phyloP scores from a whole-genome alignment of 176 grass and related monocot genomes.

The Hordeum marinum region DNA sequence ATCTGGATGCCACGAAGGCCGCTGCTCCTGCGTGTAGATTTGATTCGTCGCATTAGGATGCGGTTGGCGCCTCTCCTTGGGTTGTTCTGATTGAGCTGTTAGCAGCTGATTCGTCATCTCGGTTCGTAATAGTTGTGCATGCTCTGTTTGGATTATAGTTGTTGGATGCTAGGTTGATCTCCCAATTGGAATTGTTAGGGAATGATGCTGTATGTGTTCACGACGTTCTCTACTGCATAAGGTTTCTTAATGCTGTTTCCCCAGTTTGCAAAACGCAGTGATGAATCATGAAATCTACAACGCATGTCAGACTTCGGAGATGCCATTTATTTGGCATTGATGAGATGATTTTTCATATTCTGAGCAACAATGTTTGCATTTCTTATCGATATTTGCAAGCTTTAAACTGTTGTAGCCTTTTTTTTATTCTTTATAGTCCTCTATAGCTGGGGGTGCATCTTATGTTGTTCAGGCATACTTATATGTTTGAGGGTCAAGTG shows the following conservation, averaged over 20 bases:
- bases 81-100: too few relatives aligned
- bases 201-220: background rate
- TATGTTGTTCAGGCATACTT: background rate
- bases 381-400: background rate
- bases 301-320: slow-evolving; percentile 49
- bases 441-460: too few relatives aligned
- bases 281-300: slow-evolving; percentile 17
- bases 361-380: background rate
- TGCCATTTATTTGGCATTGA: slow-evolving; percentile 30
- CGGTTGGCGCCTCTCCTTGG: too few relatives aligned
- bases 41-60: background rate
- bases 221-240: too few relatives aligned
- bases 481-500: background rate
- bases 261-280: background rate
- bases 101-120: background rate
- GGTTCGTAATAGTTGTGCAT: background rate
- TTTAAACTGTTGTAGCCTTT: background rate
- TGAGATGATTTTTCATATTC: slow-evolving; percentile 38
- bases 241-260: background rate
- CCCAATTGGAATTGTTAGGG: background rate
- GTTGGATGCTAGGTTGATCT: background rate
- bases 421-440: too few relatives aligned
- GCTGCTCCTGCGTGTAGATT: background rate
- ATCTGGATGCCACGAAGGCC: too few relatives aligned
- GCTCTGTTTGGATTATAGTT: too few relatives aligned